Evolutionary conservation across 108 stramenopile genomes (phyloP).

Genomic region (Nitzschia putrida): DNA sequence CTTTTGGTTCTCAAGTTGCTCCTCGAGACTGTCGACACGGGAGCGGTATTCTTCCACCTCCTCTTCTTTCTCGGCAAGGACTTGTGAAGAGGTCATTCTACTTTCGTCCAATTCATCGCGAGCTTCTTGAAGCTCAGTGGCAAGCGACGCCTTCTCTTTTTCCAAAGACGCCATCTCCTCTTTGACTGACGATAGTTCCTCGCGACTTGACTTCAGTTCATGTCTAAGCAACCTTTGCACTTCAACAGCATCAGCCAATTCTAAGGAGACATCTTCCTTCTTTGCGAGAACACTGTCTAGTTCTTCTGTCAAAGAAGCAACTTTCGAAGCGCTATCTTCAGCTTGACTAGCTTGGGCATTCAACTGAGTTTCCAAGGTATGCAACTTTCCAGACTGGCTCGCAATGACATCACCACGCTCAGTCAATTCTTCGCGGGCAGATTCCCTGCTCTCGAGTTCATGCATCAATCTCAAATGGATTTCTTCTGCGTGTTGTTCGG

Average conservation of each 20-base stretch:
- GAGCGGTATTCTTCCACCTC: neutral
- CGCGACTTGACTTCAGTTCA: slow-evolving; percentile 12
- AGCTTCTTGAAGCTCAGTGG: too few relatives aligned
- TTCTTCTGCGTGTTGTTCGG: neutral
- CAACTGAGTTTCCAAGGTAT: too few relatives aligned
- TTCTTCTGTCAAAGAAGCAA: neutral
- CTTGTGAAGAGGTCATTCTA: too few relatives aligned
- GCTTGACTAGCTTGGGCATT: too few relatives aligned
- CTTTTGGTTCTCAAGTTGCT: neutral
- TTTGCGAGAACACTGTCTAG: neutral
- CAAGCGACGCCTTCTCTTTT: too few relatives aligned
- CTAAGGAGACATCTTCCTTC: neutral
- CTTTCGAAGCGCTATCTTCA: too few relatives aligned
- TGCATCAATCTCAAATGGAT: neutral
- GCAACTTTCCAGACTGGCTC: too few relatives aligned
- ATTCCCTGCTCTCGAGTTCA: too few relatives aligned
- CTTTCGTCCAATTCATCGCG: too few relatives aligned
- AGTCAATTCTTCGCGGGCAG: too few relatives aligned
- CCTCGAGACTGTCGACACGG: neutral
- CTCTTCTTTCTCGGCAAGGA: neutral
- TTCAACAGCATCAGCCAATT: slow-evolving; percentile 3
- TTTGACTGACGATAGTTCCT: neutral
- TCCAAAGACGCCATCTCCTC: neutral
- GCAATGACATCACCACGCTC: too few relatives aligned
- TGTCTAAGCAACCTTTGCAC: slow-evolving; percentile 10